A percentile compares a stretch with the other conserved stretches of the same genome.
Evolutionary conservation across 257 asterid species (phyloP).

Genomic region (Coffea eugenioides): DNA sequence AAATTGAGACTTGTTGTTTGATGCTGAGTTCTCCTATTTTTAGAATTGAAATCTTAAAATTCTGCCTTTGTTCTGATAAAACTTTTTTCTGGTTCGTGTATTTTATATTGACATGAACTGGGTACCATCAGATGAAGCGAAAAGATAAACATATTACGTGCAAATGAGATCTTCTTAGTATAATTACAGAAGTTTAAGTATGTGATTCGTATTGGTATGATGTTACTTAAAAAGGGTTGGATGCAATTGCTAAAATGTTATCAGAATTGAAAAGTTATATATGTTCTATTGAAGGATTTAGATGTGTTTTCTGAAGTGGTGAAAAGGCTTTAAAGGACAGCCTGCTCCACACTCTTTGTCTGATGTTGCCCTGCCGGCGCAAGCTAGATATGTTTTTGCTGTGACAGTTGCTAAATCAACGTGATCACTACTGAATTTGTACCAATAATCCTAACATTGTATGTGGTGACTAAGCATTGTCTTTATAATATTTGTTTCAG

Average conservation of each 20-base stretch:
- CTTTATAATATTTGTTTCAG: slow-evolving; percentile 27
- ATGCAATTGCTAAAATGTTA: not conserved
- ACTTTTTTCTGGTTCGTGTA: not conserved
- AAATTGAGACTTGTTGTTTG: slow-evolving; percentile 19
- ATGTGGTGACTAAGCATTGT: not conserved
- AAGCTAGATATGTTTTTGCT: not conserved
- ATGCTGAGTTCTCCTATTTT: not conserved
- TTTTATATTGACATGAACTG: not conserved
- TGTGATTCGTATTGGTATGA: too few species aligned
- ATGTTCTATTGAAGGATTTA: not conserved
- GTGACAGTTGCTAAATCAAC: not conserved
- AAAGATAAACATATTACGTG: not conserved
- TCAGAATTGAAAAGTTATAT: not conserved
- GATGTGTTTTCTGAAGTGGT: not conserved
- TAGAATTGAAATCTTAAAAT: not conserved
- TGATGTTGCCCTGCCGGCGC: not conserved
- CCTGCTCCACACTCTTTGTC: not conserved
- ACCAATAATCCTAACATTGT: not conserved
- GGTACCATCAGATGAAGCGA: not conserved
- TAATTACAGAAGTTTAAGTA: not conserved
- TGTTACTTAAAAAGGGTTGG: not conserved
- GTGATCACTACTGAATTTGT: too few species aligned
- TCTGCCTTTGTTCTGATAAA: not conserved
- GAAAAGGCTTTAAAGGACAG: not conserved
- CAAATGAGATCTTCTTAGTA: not conserved